phyloP scores from a whole-genome alignment of 1,284 basidiomycete genomes.

The Rhodotorula sp. region DNA sequence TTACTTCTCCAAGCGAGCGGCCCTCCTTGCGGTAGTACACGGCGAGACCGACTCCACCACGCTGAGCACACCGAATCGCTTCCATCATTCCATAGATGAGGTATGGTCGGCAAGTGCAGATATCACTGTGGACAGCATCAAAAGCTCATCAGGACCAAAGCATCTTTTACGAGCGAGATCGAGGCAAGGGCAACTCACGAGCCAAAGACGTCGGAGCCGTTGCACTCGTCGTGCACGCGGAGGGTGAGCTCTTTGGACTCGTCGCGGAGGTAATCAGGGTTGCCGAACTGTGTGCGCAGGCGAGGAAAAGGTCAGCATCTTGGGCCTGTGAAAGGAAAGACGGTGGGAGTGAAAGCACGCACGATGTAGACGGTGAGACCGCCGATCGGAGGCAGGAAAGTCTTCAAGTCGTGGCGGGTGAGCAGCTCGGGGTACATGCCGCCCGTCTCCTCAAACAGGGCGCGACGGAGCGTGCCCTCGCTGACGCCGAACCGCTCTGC shows the following conservation, averaged over 20 bases:
- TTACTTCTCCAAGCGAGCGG: constrained; percentile 68
- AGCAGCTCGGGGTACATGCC: constrained; percentile 82
- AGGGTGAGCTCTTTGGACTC: constrained; percentile 81
- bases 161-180: no score
- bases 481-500: constrained; percentile 70
- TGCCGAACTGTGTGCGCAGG: constrained; percentile 62
- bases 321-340: constrained; percentile 16
- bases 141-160: background rate
- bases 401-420: constrained; percentile 89
- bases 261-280: constrained; percentile 73
- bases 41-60: constrained; percentile 85
- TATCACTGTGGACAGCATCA: constrained; percentile 46
- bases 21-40: constrained; percentile 67
- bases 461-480: constrained; percentile 77
- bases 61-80: constrained; percentile 79
- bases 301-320: background rate
- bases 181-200: constrained; percentile 49
- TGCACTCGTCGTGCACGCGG: constrained; percentile 91
- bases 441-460: constrained; percentile 78
- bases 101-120: constrained; percentile 82
- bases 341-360: constrained; percentile 46
- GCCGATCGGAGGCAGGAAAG: constrained; percentile 93
- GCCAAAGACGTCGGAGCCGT: constrained; percentile 57
- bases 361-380: constrained; percentile 91
- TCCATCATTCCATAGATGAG: constrained; percentile 86